phyloP scores from a whole-genome alignment of 202 grass and related monocot species.

The Setaria viridis region DNA sequence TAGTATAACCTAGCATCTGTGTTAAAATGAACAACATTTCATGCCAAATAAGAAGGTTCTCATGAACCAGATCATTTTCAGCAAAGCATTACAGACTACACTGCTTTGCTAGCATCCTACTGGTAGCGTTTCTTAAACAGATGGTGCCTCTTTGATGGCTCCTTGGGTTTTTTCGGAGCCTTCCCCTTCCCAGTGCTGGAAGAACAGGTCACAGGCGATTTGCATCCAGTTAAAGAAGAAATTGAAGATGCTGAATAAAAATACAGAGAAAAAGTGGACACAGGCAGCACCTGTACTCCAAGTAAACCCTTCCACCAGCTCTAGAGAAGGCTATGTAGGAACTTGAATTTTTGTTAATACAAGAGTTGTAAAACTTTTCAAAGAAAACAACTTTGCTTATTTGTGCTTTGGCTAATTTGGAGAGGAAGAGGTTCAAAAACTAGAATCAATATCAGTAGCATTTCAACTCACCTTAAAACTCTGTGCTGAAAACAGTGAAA shows the following conservation, averaged over 20 bases:
- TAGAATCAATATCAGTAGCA: too few species aligned
- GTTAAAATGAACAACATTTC: neutral
- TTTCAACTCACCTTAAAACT: too few species aligned
- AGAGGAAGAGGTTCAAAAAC: too few species aligned
- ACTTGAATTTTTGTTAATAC: too few species aligned
- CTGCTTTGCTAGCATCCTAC: conserved; percentile 24
- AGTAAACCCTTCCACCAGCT: conserved; percentile 80
- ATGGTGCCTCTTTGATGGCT: conserved; percentile 79
- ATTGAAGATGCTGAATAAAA: conserved; percentile 7
- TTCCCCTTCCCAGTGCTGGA: conserved; percentile 82
- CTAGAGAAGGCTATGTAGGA: conserved; percentile 76
- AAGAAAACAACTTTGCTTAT: too few species aligned
- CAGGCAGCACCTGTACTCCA: conserved; percentile 79
- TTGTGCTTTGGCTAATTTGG: too few species aligned
- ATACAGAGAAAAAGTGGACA: conserved; percentile 3
- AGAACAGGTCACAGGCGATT: conserved; percentile 6
- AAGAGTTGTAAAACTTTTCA: too few species aligned
- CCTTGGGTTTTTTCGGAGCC: conserved; percentile 73
- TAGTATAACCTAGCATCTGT: neutral
- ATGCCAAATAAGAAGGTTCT: conserved; percentile 4
- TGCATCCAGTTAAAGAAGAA: conserved; percentile 25
- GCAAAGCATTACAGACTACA: neutral
- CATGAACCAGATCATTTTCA: neutral
- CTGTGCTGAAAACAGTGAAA: too few species aligned
- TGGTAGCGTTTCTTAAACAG: conserved; percentile 86